Percentiles rank a stretch among this genome's conserved stretches.
Evolutionary conservation across 805 yeast genomes (phyloP).

Genomic region (Lachancea sp.): DNA sequence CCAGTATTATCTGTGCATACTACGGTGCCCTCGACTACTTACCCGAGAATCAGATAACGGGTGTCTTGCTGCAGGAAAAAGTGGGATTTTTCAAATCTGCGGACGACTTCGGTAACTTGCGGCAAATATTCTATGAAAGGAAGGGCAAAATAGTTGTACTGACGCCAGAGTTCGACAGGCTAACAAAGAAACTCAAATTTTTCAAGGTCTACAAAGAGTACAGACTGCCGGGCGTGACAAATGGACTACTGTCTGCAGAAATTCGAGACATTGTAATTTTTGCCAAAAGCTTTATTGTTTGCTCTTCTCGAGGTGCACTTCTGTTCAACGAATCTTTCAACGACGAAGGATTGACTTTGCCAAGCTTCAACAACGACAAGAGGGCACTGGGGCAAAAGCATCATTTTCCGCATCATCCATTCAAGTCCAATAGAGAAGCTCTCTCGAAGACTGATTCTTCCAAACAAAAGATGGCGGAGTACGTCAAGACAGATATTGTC

Average conservation of each 20-base stretch:
- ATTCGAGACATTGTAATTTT: constrained; percentile 56
- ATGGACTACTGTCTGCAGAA: constrained; percentile 47
- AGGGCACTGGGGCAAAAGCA: constrained; percentile 12
- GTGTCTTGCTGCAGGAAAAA: constrained; percentile 47
- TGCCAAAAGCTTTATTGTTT: constrained; percentile 59
- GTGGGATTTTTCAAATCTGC: constrained; percentile 64
- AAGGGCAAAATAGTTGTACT: constrained; percentile 41
- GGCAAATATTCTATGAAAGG: constrained; percentile 52
- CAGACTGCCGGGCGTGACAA: constrained; percentile 51
- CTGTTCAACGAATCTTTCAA: constrained; percentile 49
- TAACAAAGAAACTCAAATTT: constrained; percentile 27
- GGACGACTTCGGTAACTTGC: constrained; percentile 51
- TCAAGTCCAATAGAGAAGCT: constrained; percentile 19
- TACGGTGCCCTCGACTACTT: constrained; percentile 36
- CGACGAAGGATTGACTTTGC: constrained; percentile 45
- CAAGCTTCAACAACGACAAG: constrained; percentile 48
- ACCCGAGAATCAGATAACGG: constrained; percentile 34
- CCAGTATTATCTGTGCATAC: constrained; percentile 55
- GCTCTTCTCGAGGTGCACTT: constrained; percentile 61
- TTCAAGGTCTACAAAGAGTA: constrained; percentile 47
- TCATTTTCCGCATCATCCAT: constrained; percentile 18
- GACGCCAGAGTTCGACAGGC: constrained; percentile 32
- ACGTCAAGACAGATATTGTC: constrained; percentile 36
- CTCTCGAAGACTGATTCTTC: constrained; percentile 24
- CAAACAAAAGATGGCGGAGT: constrained; percentile 29